Evolutionary conservation across 1,284 basidiomycete genomes (phyloP), one percentile per base, ranked within the genome.

Genomic region (Apiotrichum gamsii): DNA sequence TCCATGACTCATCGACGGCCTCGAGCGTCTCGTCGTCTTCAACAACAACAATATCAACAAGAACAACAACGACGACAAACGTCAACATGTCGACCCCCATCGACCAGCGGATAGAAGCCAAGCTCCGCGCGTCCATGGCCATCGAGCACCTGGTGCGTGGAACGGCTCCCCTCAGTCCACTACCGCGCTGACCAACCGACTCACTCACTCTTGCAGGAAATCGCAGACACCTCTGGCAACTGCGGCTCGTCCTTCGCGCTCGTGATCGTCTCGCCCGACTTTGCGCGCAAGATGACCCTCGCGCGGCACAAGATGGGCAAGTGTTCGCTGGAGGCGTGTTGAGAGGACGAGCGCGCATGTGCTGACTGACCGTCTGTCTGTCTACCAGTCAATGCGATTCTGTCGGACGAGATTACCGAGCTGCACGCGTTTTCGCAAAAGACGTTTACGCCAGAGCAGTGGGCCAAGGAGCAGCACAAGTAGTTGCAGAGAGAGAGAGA

Each of bases 391-490:
- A 72, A 72, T 54, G 60, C 64, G 38, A 55, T 72, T 14, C 58
- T 72, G 18, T 52, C 62, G 5, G 65, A 69, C 1, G 69, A 72
- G 55, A 72, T 72, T 18, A 51, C 57, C 13, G 52, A 57, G 33
- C 53, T 72, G 28, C 70, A 72, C 52, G 70, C 70, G 11, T 72
- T 72, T 52, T 70, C 69, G 19, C 70, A 70, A 65, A 69, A 67
- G 62, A 68, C 69, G 2, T 45, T 64, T 24, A 69, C 67, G 4
- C 69, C 67, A n/a, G 67, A 68, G 49, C 69, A 71, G 50, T 71
- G 66, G 65, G 61, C 51, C 8, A 64, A 60, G 47, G 65, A 70
- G 55, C 47, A 52, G 45, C 39, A 14, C 34, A 39, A 49, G 31
- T 52, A 38, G n/a, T n/a, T n/a, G n/a, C n/a, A n/a, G n/a, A n/a